Percentiles rank a stretch among this genome's conserved stretches.
Evolutionary conservation across 2,329 filamentous ascomycete species (phyloP).

Genomic region (Penicillium sp.): DNA sequence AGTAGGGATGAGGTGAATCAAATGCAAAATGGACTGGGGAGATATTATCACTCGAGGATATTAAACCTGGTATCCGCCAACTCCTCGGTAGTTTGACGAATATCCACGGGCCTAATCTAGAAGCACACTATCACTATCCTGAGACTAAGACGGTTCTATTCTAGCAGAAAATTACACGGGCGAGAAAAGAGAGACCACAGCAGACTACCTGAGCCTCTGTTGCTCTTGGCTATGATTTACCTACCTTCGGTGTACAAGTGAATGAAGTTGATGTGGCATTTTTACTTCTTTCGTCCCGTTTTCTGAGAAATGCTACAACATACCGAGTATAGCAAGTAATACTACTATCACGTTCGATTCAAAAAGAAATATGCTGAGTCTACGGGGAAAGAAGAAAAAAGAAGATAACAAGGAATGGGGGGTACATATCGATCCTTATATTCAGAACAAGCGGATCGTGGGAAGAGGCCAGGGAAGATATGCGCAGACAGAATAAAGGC

Average conservation of each 20-base stretch:
- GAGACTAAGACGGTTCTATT: too few species aligned
- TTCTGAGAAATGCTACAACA: background rate
- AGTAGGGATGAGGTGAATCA: too few species aligned
- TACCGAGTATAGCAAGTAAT: background rate
- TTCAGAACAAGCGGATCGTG: background rate
- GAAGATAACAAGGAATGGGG: background rate
- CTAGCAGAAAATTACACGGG: too few species aligned
- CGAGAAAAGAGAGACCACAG: too few species aligned
- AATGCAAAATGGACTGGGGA: too few species aligned
- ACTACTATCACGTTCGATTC: background rate
- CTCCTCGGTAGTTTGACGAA: too few species aligned
- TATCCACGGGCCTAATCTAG: too few species aligned
- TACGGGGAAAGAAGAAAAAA: background rate
- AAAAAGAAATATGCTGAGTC: background rate
- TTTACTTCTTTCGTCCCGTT: background rate
- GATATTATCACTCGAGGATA: too few species aligned
- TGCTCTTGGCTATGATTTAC: background rate
- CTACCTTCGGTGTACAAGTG: background rate
- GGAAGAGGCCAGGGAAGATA: background rate
- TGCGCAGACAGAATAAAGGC: background rate
- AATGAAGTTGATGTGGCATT: background rate
- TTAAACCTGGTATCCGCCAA: too few species aligned
- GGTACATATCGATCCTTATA: background rate
- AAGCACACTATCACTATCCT: too few species aligned
- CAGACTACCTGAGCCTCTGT: slow-evolving; percentile 2